phyloP scores from a whole-genome alignment of 2,329 filamentous ascomycete species.

The Dactylonectria estremocensis region DNA sequence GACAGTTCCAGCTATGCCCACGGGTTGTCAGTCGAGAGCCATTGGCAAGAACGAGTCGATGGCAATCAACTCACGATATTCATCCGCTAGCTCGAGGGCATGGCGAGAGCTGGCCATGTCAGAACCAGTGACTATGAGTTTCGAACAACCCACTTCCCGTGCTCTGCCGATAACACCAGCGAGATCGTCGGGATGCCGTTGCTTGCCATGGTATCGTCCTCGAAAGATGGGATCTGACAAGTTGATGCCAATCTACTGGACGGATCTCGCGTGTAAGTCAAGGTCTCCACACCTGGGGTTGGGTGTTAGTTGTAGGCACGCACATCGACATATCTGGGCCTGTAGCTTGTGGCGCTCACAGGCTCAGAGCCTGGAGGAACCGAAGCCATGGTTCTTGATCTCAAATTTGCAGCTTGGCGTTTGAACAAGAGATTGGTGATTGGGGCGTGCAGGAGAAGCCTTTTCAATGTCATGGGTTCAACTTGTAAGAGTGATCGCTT shows the following conservation, averaged over 20 bases:
- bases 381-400: slow-evolving; percentile 48
- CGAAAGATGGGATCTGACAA: slow-evolving; percentile 92
- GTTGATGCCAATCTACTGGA: slow-evolving; percentile 87
- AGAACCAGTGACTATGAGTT: slow-evolving; percentile 94
- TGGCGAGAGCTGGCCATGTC: slow-evolving; percentile 84
- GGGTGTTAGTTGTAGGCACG: slow-evolving; percentile 42
- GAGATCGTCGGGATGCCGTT: slow-evolving; percentile 81
- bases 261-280: slow-evolving; percentile 37
- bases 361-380: slow-evolving; percentile 35
- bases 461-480: slow-evolving; percentile 43
- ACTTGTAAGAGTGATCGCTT: not conserved
- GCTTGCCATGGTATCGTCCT: slow-evolving; percentile 86
- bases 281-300: slow-evolving; percentile 20
- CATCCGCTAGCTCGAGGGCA: slow-evolving; percentile 80
- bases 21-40: slow-evolving; percentile 19
- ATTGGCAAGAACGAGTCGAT: slow-evolving; percentile 19
- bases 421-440: slow-evolving; percentile 12
- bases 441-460: slow-evolving; percentile 34
- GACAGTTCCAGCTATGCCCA: slow-evolving; percentile 77
- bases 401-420: slow-evolving; percentile 19
- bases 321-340: slow-evolving; percentile 75
- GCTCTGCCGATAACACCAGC: slow-evolving; percentile 84
- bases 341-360: slow-evolving; percentile 44
- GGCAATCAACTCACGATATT: slow-evolving; percentile 75
- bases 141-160: slow-evolving; percentile 82